Evolutionary conservation across 2,329 filamentous ascomycete species (phyloP), one percentile per base, ranked within the genome.

Genomic region (Phialemoniopsis sp.): DNA sequence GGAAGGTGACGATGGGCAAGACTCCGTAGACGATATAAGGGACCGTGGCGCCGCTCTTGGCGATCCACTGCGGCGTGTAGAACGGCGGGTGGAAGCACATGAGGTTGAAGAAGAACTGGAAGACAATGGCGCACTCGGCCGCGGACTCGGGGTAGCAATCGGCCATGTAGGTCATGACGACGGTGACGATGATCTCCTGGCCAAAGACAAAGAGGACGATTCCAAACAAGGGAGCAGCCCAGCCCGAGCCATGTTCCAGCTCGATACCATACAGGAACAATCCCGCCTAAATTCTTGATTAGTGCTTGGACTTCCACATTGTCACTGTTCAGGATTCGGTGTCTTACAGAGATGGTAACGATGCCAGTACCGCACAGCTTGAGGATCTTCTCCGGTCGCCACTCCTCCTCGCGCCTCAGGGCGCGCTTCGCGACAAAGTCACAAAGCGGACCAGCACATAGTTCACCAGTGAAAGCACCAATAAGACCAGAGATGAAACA

Each of bases 31-130:
- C 44, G 15, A 41, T 40, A 33, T 46, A 48, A 4, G 46, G 39
- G 3, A 43, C 40, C 30, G 36, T 42, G 29, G 41, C 39, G n/a
- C 44, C 44, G 12, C 34, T 31, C 29, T 34, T 12, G 9, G 26
- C 36, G 29, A 48, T 45, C 46, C 44, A 46, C 34, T 36, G 37
- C 12, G 44, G 46, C 33, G 40, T 45, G 42, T 44, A 48, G 29
- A 46, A 48, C 3, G 46, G 46, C 19, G 44, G 44, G 19, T 43
- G 44, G 34, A 40, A 48, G 19, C 38, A 43, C 44, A 48, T 46
- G 8, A 46, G 12, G 42, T 48, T 48, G 33, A 46, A 39, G 34
- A 44, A 46, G 41, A 44, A 46, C 36, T 48, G 44, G 38, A 46
- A 48, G 13, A 48, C 46, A 21, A 48, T 38, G 14, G 41, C 32